phyloP scores from a whole-genome alignment of 164 flowering plant species.

The Pachysandra terminalis region DNA sequence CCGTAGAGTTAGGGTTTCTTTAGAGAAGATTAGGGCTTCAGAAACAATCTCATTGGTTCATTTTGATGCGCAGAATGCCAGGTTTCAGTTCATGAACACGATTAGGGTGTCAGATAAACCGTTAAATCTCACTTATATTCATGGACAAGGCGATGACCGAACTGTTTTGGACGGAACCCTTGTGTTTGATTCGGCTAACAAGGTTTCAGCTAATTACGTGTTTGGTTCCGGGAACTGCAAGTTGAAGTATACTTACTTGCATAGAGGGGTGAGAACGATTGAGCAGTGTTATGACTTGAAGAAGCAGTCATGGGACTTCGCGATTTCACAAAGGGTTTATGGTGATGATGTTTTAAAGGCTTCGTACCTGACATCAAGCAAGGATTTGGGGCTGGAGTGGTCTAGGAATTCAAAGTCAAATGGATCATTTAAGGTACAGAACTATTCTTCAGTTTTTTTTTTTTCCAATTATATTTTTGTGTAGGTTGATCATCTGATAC shows the following conservation, averaged over 20 bases:
- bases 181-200: conserved; percentile 20
- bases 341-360: conserved; percentile 20
- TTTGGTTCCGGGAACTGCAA: too few species aligned
- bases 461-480: too few species aligned
- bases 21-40: neutral
- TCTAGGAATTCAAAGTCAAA: conserved; percentile 4
- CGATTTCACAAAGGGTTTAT: conserved; percentile 18
- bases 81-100: conserved; percentile 26
- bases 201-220: conserved; percentile 15
- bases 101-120: conserved; percentile 16
- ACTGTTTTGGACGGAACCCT: conserved; percentile 18
- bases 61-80: conserved; percentile 7
- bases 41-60: neutral
- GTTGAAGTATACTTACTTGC: conserved; percentile 19
- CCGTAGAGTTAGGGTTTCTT: neutral
- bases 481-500: neutral
- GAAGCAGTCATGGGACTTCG: conserved; percentile 26
- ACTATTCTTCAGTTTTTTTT: neutral
- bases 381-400: conserved; percentile 22
- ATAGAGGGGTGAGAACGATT: conserved; percentile 14
- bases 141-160: conserved; percentile 8
- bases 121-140: conserved; percentile 18
- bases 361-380: conserved; percentile 17
- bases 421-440: conserved; percentile 22
- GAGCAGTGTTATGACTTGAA: conserved; percentile 23